Evolutionary conservation across 345 rosid genomes (phyloP).

Genomic region (Camelina laxa): DNA sequence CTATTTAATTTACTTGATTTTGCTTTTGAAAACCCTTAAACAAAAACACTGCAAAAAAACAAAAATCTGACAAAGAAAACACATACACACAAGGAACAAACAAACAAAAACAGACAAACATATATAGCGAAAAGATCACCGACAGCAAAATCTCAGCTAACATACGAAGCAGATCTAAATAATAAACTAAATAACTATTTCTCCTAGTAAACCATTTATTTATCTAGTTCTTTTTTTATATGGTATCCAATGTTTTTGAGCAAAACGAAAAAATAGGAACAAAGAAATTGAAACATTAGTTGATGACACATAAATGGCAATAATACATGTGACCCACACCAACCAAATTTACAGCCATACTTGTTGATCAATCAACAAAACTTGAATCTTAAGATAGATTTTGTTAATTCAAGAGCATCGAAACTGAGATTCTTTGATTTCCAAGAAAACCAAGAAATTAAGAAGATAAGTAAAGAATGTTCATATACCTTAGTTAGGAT

Average conservation of each 20-base stretch:
- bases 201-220: background rate
- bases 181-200: background rate
- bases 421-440: slow-evolving; percentile 1
- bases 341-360: background rate
- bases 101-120: slow-evolving; percentile 29
- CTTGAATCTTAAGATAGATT: background rate
- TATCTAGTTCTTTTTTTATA: background rate
- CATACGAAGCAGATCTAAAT: slow-evolving; percentile 21
- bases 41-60: background rate
- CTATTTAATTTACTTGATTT: background rate
- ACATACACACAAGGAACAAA: slow-evolving; percentile 30
- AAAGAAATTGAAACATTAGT: background rate
- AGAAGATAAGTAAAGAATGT: background rate
- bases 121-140: slow-evolving; percentile 36
- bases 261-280: background rate
- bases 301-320: slow-evolving; percentile 16
- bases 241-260: slow-evolving; percentile 37
- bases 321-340: slow-evolving; percentile 8
- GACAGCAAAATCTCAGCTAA: slow-evolving; percentile 42
- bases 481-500: slow-evolving; percentile 21
- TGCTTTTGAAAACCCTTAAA: background rate
- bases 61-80: background rate
- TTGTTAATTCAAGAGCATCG: slow-evolving; percentile 9
- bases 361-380: slow-evolving; percentile 28
- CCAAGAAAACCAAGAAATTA: background rate